A percentile compares a stretch with the other conserved stretches of the same genome.
phyloP scores from a whole-genome alignment of 441 rosid species.

The Mallotus repandus region DNA sequence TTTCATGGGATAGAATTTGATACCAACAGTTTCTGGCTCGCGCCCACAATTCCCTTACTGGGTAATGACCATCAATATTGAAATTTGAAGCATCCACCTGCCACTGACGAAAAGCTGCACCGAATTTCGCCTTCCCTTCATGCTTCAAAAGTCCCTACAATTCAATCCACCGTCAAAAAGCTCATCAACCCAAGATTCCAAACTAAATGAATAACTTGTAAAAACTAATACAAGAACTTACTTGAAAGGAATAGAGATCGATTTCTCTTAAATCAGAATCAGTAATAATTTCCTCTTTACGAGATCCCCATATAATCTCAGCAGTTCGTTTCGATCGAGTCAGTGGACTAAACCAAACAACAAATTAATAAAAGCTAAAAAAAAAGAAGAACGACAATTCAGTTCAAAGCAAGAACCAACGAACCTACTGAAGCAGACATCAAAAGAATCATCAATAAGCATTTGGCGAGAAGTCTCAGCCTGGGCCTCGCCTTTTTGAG shows the following conservation, averaged over 20 bases:
- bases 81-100: conserved; percentile 79
- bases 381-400: background rate
- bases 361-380: background rate
- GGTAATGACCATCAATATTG: conserved; percentile 77
- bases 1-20: conserved; percentile 63
- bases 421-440: conserved; percentile 78
- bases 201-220: too few species aligned
- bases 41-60: conserved; percentile 85
- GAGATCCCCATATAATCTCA: conserved; percentile 79
- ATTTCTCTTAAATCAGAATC: conserved; percentile 81
- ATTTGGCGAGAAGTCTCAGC: conserved; percentile 87
- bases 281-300: conserved; percentile 57
- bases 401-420: background rate
- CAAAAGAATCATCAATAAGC: conserved; percentile 77
- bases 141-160: conserved; percentile 77
- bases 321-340: conserved; percentile 81
- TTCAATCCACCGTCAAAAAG: too few species aligned
- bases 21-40: conserved; percentile 76
- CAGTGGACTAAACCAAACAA: conserved; percentile 51
- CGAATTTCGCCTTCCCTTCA: conserved; percentile 73
- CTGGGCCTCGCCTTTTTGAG: conserved; percentile 82
- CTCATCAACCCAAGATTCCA: too few species aligned
- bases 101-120: conserved; percentile 75
- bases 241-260: conserved; percentile 90
- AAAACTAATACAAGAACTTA: conserved; percentile 13